A percentile compares a stretch with the other conserved stretches of the same genome.
Evolutionary conservation across 2,329 filamentous ascomycete genomes (phyloP).

Genomic region (Esteya vermicola): DNA sequence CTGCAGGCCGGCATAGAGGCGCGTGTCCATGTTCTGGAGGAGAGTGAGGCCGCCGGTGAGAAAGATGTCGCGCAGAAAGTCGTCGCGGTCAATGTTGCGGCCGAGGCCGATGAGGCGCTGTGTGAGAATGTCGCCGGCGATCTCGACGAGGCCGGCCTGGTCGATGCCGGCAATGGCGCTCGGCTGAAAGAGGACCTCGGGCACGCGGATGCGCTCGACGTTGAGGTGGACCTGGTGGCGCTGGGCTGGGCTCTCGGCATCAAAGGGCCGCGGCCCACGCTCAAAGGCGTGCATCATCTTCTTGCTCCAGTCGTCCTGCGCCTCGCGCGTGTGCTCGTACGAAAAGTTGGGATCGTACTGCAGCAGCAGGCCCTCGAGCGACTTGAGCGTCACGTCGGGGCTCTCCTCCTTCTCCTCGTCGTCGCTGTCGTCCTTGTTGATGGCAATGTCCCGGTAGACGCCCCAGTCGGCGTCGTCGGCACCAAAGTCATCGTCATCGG

Average conservation of each 20-base stretch:
- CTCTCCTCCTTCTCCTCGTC: slow-evolving; percentile 91
- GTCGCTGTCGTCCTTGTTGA: slow-evolving; percentile 56
- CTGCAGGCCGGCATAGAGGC: slow-evolving; percentile 58
- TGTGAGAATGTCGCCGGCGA: slow-evolving; percentile 76
- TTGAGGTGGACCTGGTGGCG: slow-evolving; percentile 87
- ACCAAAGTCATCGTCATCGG: slow-evolving; percentile 82
- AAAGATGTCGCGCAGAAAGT: slow-evolving; percentile 76
- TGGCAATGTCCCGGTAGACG: slow-evolving; percentile 80
- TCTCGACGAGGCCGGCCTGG: slow-evolving; percentile 86
- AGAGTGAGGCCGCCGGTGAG: slow-evolving; percentile 86
- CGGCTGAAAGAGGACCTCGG: slow-evolving; percentile 86
- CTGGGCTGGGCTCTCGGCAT: slow-evolving; percentile 64
- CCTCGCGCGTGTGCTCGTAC: slow-evolving; percentile 82
- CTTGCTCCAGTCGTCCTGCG: slow-evolving; percentile 91
- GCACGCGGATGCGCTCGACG: slow-evolving; percentile 86
- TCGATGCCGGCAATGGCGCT: slow-evolving; percentile 74
- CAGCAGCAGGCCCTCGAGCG: slow-evolving; percentile 72
- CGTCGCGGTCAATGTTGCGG: slow-evolving; percentile 36
- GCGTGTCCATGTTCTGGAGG: slow-evolving; percentile 75
- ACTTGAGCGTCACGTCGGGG: slow-evolving; percentile 56
- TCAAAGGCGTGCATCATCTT: slow-evolving; percentile 80
- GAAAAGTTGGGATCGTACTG: slow-evolving; percentile 79
- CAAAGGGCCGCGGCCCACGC: slow-evolving; percentile 75
- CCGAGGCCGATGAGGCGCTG: slow-evolving; percentile 53
- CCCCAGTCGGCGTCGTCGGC: slow-evolving; percentile 98